Percentiles rank a stretch among this genome's conserved stretches.
These are phyloP conservation scores for Mikania micrantha DNA, from an alignment of 129 eudicot species.

Conservation along the genomic window DNA sequence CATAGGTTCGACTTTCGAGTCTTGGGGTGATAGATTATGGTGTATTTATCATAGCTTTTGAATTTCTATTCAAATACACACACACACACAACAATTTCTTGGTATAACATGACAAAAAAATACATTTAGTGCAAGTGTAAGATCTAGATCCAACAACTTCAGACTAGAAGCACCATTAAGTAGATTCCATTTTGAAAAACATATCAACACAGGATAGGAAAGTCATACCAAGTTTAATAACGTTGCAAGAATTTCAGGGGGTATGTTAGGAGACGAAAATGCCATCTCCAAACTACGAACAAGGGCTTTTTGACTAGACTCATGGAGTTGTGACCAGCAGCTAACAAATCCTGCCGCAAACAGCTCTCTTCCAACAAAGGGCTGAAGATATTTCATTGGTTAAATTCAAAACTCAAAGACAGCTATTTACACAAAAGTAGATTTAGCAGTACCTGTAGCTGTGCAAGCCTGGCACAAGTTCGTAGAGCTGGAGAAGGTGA, in stretches of 20 bases:
- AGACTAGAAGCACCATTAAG: not conserved
- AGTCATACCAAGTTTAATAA: constrained; percentile 81
- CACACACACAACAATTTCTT: too few species aligned
- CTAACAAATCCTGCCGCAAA: constrained; percentile 99
- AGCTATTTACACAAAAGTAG: not conserved
- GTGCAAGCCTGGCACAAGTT: constrained; percentile 98
- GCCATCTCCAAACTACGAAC: constrained; percentile 94
- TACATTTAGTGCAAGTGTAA: not conserved
- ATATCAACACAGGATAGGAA: constrained; percentile 4
- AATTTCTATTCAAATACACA: too few species aligned
- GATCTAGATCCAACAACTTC: not conserved
- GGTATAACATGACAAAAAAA: not conserved
- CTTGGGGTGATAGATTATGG: too few species aligned
- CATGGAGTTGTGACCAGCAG: constrained; percentile 91
- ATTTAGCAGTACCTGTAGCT: constrained; percentile 60
- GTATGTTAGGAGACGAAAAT: constrained; percentile 96
- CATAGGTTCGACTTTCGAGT: too few species aligned
- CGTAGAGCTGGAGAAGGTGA: constrained; percentile 94
- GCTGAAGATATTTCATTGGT: constrained; percentile 50
- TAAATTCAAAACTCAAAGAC: constrained; percentile 11
- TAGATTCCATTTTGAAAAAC: not conserved
- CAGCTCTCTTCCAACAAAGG: constrained; percentile 94
- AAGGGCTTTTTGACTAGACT: constrained; percentile 73
- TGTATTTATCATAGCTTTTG: too few species aligned
- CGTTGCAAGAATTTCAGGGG: constrained; percentile 94